Evolutionary conservation across 345 rosid genomes (phyloP), one percentile per base, ranked within the genome.

Genomic region (Combretum micranthum): DNA sequence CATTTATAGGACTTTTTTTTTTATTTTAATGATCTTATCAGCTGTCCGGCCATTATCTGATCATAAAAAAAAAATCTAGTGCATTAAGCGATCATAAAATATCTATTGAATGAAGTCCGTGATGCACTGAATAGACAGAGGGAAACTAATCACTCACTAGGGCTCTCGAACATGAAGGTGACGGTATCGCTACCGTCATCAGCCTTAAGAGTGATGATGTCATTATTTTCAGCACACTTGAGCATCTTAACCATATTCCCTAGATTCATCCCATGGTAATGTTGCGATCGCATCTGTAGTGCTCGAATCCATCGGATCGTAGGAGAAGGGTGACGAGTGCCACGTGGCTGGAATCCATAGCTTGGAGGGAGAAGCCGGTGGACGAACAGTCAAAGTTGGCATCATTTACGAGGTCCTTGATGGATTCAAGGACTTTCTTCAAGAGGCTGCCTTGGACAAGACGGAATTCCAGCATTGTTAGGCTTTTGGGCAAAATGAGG

Each of bases 291-390:
- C 99, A 94, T 25, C 99, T 84, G 63, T 87, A 94, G 80, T 87
- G 99, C 79, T 94, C 99, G 39, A 93, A 93, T 0, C 99, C 99
- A 77, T 93, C 99, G 42, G 99, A 78, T 60, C 97, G 72, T 15
- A 94, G 95, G 57, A 94, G 71, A 19, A 94, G 86, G 51, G 97
- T 81, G 60, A 94, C 97, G 17, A 90, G 75, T 3, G 99, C 99
- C n/a, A 94, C 97, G 66, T 94, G 99, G 74, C 99, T 94, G 19
- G 99, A 90, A 57, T 94, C 99, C 99, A 94, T 94, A 18, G 99
- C 97, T 66, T 94, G 97, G 14, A 94, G 87, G 10, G 99, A 87
- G 82, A 94, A 87, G 2, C 97, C 97, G 0, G 97, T 80, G 39
- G 96, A 80, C 5, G 99, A 94, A 66, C 97, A 94, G 69, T 94